A percentile compares a stretch with the other conserved stretches of the same genome.
Evolutionary conservation across 345 rosid genomes (phyloP).

Genomic region (Leavenworthia alabamica): DNA sequence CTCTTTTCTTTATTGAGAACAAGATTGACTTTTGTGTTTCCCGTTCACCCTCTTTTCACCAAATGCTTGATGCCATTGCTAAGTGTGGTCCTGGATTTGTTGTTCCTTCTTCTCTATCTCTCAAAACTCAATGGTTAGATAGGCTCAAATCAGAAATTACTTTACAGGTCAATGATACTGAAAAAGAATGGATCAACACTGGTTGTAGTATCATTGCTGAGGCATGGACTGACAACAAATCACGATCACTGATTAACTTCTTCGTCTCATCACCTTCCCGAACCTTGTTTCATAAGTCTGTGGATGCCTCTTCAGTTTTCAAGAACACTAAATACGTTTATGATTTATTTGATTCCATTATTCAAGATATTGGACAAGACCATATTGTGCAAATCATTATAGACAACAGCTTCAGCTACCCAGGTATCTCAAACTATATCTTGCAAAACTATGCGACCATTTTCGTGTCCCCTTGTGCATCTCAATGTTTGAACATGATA

Average conservation of each 20-base stretch:
- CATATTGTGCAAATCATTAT: slow-evolving; percentile 81
- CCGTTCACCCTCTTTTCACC: slow-evolving; percentile 63
- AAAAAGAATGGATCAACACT: slow-evolving; percentile 78
- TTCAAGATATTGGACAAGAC: slow-evolving; percentile 70
- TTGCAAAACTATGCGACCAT: slow-evolving; percentile 63
- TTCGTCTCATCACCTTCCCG: slow-evolving; percentile 78
- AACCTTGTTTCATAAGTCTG: slow-evolving; percentile 70
- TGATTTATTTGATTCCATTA: slow-evolving; percentile 69
- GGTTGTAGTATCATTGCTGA: slow-evolving; percentile 79
- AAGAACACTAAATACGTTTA: slow-evolving; percentile 67
- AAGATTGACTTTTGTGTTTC: slow-evolving; percentile 62
- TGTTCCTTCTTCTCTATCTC: slow-evolving; percentile 48
- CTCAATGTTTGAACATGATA: slow-evolving; percentile 70
- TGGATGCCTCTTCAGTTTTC: slow-evolving; percentile 72
- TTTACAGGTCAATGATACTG: slow-evolving; percentile 45
- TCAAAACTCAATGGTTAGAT: slow-evolving; percentile 59
- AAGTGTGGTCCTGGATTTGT: slow-evolving; percentile 51
- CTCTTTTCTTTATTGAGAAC: slow-evolving; percentile 78
- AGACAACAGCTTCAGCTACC: slow-evolving; percentile 57
- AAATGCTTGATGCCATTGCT: slow-evolving; percentile 63
- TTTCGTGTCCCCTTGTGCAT: slow-evolving; percentile 81
- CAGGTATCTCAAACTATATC: slow-evolving; percentile 65
- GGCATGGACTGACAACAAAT: slow-evolving; percentile 80
- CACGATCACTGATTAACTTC: slow-evolving; percentile 74
- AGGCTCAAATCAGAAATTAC: slow-evolving; percentile 56